These are phyloP conservation scores for Lepidium africanum DNA, from an alignment of 345 rosid genomes.

Conservation along the genomic window DNA sequence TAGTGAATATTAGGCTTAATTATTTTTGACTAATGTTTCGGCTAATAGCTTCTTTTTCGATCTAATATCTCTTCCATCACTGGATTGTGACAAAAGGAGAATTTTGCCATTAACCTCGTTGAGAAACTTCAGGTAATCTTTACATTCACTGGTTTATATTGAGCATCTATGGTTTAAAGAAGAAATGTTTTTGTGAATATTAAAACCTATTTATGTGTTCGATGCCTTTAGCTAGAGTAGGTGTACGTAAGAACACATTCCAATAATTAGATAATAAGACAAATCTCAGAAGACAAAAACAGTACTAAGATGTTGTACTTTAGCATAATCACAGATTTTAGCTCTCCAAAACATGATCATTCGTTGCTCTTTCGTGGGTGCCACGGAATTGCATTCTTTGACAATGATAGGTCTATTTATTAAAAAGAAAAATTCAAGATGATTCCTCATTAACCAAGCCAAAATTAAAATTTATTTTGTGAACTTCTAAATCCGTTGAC, in stretches of 20 bases:
- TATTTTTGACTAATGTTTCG: neutral
- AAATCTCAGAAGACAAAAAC: conserved; percentile 6
- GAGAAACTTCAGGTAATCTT: conserved; percentile 8
- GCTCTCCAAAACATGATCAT: neutral
- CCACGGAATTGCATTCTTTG: conserved; percentile 23
- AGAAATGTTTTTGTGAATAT: conserved; percentile 11
- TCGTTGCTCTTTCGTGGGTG: neutral
- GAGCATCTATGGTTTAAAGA: conserved; percentile 15
- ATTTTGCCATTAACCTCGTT: conserved; percentile 17
- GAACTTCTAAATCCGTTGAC: no score
- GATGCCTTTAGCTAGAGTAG: conserved; percentile 15
- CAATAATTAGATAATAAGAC: conserved; percentile 9
- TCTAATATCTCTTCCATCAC: no score
- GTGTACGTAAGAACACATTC: conserved; percentile 30
- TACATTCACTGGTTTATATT: conserved; percentile 22
- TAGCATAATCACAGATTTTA: conserved; percentile 13
- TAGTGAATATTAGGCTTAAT: conserved; percentile 1
- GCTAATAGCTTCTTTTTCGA: neutral
- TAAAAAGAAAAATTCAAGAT: neutral
- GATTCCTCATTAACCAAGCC: neutral
- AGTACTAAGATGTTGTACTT: conserved; percentile 23
- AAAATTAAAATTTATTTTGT: neutral
- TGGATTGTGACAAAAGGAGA: conserved; percentile 7
- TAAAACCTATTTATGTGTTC: neutral
- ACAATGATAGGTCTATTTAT: neutral